phyloP scores from a whole-genome alignment of 176 grass and related monocot genomes.

The Avena insularis region DNA sequence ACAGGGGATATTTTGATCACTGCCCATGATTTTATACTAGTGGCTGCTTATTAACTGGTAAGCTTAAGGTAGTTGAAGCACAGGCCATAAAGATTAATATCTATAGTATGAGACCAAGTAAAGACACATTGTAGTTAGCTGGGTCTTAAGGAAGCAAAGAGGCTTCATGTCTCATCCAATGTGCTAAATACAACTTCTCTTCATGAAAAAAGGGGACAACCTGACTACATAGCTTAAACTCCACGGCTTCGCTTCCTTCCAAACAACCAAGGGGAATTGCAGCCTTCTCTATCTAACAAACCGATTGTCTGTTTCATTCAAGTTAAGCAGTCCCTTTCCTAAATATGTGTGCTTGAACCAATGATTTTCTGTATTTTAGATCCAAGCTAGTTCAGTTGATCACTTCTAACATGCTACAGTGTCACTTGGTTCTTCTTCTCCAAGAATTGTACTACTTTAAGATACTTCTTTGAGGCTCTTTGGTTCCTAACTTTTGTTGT shows the following conservation, averaged over 20 bases:
- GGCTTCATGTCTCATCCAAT: conserved; percentile 61
- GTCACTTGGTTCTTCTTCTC: conserved; percentile 19
- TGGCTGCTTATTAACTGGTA: conserved; percentile 3
- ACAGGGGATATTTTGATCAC: background rate
- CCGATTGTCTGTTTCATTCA: conserved; percentile 43
- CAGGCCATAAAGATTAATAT: conserved; percentile 42
- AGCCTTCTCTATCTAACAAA: conserved; percentile 52
- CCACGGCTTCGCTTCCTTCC: conserved; percentile 43
- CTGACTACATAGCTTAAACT: conserved; percentile 52
- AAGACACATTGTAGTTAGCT: conserved; percentile 58
- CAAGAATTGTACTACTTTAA: conserved; percentile 36
- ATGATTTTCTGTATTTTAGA: conserved; percentile 35
- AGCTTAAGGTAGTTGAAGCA: conserved; percentile 29
- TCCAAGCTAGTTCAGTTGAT: conserved; percentile 2
- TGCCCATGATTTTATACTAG: background rate
- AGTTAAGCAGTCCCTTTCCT: conserved; percentile 42
- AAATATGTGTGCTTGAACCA: conserved; percentile 18
- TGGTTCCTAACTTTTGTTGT: background rate
- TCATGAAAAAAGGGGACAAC: conserved; percentile 49
- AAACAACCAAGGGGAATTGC: conserved; percentile 42
- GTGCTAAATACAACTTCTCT: conserved; percentile 52
- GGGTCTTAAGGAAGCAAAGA: conserved; percentile 57
- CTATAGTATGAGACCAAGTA: conserved; percentile 30
- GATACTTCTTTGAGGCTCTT: conserved; percentile 18
- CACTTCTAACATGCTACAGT: conserved; percentile 34